These are phyloP conservation scores for Ogataea populi-albae DNA, from an alignment of 805 yeast genomes.

Conservation along the genomic window DNA sequence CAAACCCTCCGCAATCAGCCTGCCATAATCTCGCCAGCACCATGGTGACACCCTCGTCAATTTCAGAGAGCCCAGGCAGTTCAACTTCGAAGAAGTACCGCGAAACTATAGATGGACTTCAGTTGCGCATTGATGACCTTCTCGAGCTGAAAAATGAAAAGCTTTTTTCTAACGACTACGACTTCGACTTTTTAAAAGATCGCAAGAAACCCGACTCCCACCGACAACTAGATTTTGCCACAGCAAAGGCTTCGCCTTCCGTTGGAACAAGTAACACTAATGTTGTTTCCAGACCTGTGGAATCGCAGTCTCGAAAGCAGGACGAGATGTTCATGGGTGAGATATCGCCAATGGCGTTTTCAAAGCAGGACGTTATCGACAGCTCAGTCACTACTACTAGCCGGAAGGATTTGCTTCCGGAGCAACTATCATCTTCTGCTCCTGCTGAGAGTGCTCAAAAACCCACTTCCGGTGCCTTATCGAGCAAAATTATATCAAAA, in stretches of 20 bases:
- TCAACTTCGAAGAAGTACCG: slow-evolving; percentile 5
- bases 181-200: slow-evolving; percentile 23
- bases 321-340: no score
- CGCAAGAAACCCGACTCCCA: slow-evolving; percentile 6
- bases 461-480: slow-evolving; percentile 1
- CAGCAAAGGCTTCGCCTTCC: slow-evolving; percentile 22
- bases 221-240: slow-evolving; percentile 15
- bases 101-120: slow-evolving; percentile 10
- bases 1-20: slow-evolving; percentile 5
- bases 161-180: slow-evolving; percentile 19
- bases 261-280: slow-evolving; percentile 24
- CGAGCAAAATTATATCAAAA: slow-evolving; percentile 31
- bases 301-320: no score
- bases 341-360: background rate
- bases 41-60: slow-evolving; percentile 24
- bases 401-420: no score
- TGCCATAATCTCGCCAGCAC: slow-evolving; percentile 2
- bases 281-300: slow-evolving; percentile 15
- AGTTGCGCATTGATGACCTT: slow-evolving; percentile 25
- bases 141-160: slow-evolving; percentile 26
- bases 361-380: background rate
- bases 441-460: slow-evolving; percentile 1
- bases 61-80: slow-evolving; percentile 21
- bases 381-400: slow-evolving; percentile 1
- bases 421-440: slow-evolving; percentile 4